These are phyloP conservation scores for Trichoderma aggressivum DNA, from an alignment of 2,329 filamentous ascomycete genomes.

Conservation along the genomic window DNA sequence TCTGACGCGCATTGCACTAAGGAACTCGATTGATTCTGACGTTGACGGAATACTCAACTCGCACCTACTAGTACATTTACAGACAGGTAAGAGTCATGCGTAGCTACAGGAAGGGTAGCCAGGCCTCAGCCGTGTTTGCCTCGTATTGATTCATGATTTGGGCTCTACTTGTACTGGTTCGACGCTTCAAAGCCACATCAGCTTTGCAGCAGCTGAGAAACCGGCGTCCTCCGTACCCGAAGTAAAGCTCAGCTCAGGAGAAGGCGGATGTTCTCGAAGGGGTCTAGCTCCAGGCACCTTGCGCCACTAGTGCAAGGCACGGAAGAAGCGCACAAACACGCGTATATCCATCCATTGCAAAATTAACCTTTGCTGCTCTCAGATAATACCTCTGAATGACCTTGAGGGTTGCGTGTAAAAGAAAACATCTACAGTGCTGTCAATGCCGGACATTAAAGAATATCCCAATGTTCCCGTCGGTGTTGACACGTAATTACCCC, in stretches of 20 bases:
- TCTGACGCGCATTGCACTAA: background rate
- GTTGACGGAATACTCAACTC: background rate
- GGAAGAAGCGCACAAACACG: background rate
- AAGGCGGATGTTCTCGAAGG: background rate
- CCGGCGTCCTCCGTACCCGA: conserved; percentile 7
- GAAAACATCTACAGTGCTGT: background rate
- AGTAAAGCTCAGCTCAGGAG: conserved; percentile 2
- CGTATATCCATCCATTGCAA: background rate
- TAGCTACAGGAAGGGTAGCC: background rate
- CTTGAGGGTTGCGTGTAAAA: background rate
- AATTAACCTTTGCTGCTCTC: background rate
- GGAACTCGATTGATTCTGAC: background rate
- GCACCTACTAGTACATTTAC: background rate
- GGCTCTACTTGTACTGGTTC: background rate
- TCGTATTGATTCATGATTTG: background rate
- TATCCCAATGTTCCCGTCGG: too few relatives aligned
- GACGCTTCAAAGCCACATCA: background rate
- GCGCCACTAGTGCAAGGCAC: conserved; percentile 15
- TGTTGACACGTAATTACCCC: background rate
- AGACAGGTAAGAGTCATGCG: background rate
- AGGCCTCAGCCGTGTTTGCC: background rate
- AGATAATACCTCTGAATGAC: too few relatives aligned
- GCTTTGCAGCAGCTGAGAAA: background rate
- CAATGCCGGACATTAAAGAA: background rate
- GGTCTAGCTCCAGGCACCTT: conserved; percentile 13